phyloP scores from a whole-genome alignment of 768 basidiomycete genomes.

The Lactarius hengduanensis region DNA sequence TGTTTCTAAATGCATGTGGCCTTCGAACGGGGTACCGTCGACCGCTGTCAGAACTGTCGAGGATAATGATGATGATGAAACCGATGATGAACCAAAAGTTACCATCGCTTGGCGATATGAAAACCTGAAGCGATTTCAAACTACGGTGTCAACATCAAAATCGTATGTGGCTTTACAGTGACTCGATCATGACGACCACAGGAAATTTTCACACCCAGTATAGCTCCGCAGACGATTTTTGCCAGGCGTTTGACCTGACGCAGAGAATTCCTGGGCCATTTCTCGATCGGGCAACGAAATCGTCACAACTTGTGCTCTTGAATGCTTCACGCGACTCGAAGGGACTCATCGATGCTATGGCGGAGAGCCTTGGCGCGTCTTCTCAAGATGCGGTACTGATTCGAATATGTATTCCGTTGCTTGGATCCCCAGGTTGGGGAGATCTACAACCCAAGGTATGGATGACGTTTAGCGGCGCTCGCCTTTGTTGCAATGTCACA shows the following conservation, averaged over 20 bases:
- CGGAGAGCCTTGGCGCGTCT: constrained; percentile 26
- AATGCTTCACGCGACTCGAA: constrained; percentile 13
- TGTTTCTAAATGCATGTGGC: constrained; percentile 81
- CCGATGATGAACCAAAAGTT: constrained; percentile 56
- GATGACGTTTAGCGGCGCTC: constrained; percentile 25
- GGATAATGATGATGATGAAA: constrained; percentile 37
- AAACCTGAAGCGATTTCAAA: constrained; percentile 88
- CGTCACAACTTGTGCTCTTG: constrained; percentile 20
- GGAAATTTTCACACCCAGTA: constrained; percentile 19
- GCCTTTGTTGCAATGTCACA: constrained; percentile 12
- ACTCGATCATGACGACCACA: constrained; percentile 10
- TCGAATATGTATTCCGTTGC: constrained; percentile 28
- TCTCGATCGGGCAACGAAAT: constrained; percentile 37
- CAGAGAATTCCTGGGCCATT: constrained; percentile 51
- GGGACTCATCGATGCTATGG: constrained; percentile 13
- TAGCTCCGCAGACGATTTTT: constrained; percentile 61
- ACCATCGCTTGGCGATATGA: constrained; percentile 99
- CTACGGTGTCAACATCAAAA: constrained; percentile 58
- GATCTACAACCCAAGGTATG: constrained; percentile 55
- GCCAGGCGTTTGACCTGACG: constrained; percentile 71
- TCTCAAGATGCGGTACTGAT: constrained; percentile 15
- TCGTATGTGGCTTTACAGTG: constrained; percentile 42
- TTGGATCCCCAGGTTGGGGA: constrained; percentile 59
- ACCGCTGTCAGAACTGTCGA: constrained; percentile 39
- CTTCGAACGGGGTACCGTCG: constrained; percentile 38